Conservation (phyloP, 257 asterid species). For the Ehretia macrophylla region DNA sequence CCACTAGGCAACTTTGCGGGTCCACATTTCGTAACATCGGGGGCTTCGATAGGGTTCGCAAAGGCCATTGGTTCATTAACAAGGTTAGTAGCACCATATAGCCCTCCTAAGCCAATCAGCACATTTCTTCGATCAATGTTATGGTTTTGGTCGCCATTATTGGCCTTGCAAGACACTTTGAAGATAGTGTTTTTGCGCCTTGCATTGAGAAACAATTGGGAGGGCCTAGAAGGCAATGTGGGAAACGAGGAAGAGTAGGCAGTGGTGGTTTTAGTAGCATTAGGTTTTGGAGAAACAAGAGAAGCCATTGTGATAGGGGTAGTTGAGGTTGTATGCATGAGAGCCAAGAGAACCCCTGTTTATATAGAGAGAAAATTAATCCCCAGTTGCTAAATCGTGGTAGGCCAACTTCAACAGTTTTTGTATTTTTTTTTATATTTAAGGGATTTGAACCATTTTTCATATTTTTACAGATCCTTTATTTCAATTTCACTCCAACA, state of each 20-base stretch:
- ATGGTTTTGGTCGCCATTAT: neutral
- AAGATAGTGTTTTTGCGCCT: neutral
- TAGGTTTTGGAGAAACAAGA: no score
- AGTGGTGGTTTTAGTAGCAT: no score
- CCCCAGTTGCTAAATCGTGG: no score
- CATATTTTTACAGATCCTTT: no score
- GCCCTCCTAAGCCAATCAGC: neutral
- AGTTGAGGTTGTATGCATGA: no score
- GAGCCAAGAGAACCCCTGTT: no score
- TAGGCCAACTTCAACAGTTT: no score
- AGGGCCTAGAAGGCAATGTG: conserved; percentile 8
- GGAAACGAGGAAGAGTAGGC: neutral
- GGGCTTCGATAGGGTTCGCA: conserved; percentile 13
- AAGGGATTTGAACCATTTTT: no score
- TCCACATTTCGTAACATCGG: conserved; percentile 8
- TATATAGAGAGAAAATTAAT: no score
- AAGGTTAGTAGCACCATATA: neutral
- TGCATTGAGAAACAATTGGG: neutral
- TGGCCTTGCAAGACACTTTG: neutral
- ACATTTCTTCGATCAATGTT: neutral
- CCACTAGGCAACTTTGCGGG: neutral
- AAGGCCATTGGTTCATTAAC: neutral
- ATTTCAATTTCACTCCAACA: no score
- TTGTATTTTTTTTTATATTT: no score
- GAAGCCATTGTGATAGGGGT: no score